Evolutionary conservation across 202 grass and related monocot genomes (phyloP), one percentile per base, ranked within the genome.

Genomic region (Dendrocalamus latiflorus): DNA sequence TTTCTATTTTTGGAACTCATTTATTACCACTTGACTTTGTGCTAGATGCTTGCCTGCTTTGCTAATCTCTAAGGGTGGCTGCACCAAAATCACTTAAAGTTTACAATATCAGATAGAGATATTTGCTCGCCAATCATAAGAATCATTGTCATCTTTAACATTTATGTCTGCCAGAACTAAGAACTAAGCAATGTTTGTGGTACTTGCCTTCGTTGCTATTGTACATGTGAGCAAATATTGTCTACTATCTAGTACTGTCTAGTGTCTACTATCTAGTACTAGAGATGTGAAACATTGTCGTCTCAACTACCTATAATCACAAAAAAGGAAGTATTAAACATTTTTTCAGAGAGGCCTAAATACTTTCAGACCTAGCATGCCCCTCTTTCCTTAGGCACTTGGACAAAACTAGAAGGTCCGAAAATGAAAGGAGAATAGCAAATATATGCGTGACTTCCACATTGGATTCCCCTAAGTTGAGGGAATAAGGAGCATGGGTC

Each of bases 401-500:
- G 49, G 45, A 65, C 68, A 80, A 22, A 80, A 38, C 25, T 44
- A 81, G 47, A 65, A 75, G 77, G 54, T 47, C 24, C 15, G 1
- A 8, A 62, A 75, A 70, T 73, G 16, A 76, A 74, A 55, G 20
- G 18, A 53, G 42, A 76, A 53, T 70, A 81, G 37, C 25, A 84
- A 68, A 80, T 77, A 59, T 15, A 53, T 63, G 54, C 21, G 25
- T 22, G 43, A 48, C 28, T 60, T 80, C 55, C 47, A 83, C 80
- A 76, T 84, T 80, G 69, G 80, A 84, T 84, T 81, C 80, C 65
- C 20, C 24, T 50, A 25, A 76, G 37, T 64, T 34, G 62, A 69
- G 34, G 45, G 36, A 85, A 61, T 22, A 61, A 75, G 53, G 66
- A 90, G 61, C 47, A 41, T 72, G 63, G 69, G 48, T 20, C 36